Conservation (phyloP, 345 rosid genomes). For the Pistacia vera region DNA sequence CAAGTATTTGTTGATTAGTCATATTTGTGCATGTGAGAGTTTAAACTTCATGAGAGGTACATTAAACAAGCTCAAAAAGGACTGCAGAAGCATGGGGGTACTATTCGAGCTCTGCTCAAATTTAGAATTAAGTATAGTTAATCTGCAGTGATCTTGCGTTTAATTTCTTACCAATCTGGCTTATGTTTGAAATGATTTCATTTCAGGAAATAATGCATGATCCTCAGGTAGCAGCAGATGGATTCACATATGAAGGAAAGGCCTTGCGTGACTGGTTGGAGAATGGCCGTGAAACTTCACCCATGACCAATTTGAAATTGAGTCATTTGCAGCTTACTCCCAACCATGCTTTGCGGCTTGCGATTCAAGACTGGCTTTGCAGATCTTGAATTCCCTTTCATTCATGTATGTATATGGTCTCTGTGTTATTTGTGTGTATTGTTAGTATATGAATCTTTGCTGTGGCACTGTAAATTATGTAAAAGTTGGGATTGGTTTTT, state of each 20-base stretch:
- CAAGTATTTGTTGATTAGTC: not conserved
- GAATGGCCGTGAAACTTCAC: constrained; percentile 62
- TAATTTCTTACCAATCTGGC: not conserved
- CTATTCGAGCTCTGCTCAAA: not conserved
- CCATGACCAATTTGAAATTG: constrained; percentile 72
- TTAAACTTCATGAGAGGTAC: too few relatives aligned
- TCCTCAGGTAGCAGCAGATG: constrained; percentile 79
- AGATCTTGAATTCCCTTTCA: constrained; percentile 31
- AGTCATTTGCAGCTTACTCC: constrained; percentile 60
- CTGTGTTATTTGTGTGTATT: not conserved
- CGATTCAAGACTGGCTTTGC: constrained; percentile 86
- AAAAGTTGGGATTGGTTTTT: not conserved
- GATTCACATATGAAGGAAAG: constrained; percentile 73
- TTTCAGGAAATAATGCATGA: constrained; percentile 81
- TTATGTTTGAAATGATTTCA: constrained; percentile 6
- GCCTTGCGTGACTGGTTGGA: constrained; percentile 63
- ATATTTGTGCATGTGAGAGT: not conserved
- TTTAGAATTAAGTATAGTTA: not conserved
- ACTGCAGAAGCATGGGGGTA: not conserved
- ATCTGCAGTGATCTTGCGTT: not conserved
- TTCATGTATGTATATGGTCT: constrained; percentile 1
- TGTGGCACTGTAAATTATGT: constrained; percentile 12
- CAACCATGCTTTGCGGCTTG: constrained; percentile 57
- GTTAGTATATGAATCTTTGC: not conserved
- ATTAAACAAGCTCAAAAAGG: not conserved